Base-by-base conservation (phyloP, 2,329 filamentous ascomycete genomes). In the Clonostachys solani region DNA sequence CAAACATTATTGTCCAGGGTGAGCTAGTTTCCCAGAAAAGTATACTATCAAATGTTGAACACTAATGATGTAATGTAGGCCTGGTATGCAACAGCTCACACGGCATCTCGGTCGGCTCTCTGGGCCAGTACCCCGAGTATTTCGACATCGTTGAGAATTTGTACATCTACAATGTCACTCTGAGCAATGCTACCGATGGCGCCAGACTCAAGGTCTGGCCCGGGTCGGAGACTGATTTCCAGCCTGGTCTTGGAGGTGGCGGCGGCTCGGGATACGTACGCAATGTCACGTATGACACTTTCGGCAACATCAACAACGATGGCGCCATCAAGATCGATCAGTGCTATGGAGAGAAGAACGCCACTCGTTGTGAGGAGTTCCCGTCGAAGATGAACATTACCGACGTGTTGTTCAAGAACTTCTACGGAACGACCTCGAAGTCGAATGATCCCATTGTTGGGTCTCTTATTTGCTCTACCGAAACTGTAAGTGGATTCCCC, bases 181-280 rank as follows among this genome's bases (percentile, higher is more conserved):
- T 83, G 75, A 70, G 71, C 46, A 81, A 84, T 54, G 77, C 79
- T 3, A 69, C 77, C 46, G 80, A 87, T 52, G 84, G 81, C 29
- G 85, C 84, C 1, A 80, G 85, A 49, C 87, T 89, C 67, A 89
- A 89, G 64, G 84, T 87, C 47, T 89, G 84, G 85, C 80, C 81
- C 1, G 78, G 78, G 33, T 55, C 68, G 12, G 48, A 52, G 3
- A 72, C 77, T 2, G 74, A 72, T 0, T 63, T 83, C 10, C 79
- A 74, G 9, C 77, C 72, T 15, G 77, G 82, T 47, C 71, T 83
- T 0, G 77, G 83, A 61, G 80, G 80, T n/a, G 81, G 81, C 29
- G 80, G 80, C n/a, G 81, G 81, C 16, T 47, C 47, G 6, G 53
- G 80, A 29, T 62, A 64, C 35, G 79, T 84, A 33, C 69, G 69